phyloP scores from a whole-genome alignment of 345 rosid species.

The Acer yangbiense region DNA sequence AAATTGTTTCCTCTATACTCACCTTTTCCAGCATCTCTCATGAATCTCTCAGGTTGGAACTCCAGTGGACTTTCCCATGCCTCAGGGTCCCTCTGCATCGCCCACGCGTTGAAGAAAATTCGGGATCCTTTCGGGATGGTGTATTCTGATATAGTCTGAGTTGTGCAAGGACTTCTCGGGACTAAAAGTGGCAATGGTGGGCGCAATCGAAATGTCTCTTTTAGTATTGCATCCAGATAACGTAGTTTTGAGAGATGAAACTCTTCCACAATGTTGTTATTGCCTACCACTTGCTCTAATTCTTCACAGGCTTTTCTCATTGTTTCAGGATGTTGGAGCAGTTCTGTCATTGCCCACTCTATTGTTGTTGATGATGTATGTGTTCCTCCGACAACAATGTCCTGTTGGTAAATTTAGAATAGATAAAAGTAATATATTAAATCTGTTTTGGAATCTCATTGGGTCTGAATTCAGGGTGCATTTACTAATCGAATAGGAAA shows the following conservation, averaged over 20 bases:
- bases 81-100: slow-evolving; percentile 17
- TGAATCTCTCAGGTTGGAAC: slow-evolving; percentile 20
- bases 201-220: slow-evolving; percentile 19
- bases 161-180: slow-evolving; percentile 3
- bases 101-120: slow-evolving; percentile 13
- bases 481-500: too few species aligned
- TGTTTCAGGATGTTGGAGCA: slow-evolving; percentile 13
- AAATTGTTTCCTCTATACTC: neutral
- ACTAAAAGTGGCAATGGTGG: slow-evolving; percentile 17
- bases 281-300: slow-evolving; percentile 15
- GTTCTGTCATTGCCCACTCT: slow-evolving; percentile 33
- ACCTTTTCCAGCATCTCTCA: neutral
- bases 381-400: slow-evolving; percentile 12
- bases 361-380: slow-evolving; percentile 14
- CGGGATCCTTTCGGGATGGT: slow-evolving; percentile 2
- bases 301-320: slow-evolving; percentile 17
- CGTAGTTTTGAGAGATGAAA: slow-evolving; percentile 7
- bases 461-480: too few species aligned
- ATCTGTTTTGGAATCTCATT: too few species aligned
- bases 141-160: neutral
- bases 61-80: slow-evolving; percentile 12
- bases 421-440: too few species aligned
- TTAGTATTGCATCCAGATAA: neutral
- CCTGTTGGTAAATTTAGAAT: slow-evolving; percentile 3
- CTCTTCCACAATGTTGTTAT: slow-evolving; percentile 24